These are phyloP conservation scores for Aegilops speltoides DNA, from an alignment of 176 grass and related monocot genomes.

Conservation along the genomic window DNA sequence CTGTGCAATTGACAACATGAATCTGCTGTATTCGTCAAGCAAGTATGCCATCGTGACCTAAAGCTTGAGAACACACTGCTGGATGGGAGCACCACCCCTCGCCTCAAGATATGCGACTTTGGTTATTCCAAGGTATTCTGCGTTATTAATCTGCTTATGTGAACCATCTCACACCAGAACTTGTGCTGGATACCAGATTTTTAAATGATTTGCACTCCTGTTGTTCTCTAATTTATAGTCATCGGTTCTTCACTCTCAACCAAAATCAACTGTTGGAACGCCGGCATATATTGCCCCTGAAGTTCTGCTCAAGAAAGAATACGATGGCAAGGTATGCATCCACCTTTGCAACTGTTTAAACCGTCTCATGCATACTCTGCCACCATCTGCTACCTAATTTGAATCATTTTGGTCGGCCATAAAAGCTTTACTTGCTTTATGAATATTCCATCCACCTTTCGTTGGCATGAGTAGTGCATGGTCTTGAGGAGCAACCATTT, in stretches of 20 bases:
- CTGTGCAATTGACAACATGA: background rate
- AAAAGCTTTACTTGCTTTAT: background rate
- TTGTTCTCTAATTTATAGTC: conserved; percentile 35
- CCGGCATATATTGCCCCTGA: conserved; percentile 82
- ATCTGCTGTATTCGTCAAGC: conserved; percentile 42
- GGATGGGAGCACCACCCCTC: conserved; percentile 63
- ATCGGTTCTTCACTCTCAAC: conserved; percentile 69
- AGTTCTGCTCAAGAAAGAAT: conserved; percentile 57
- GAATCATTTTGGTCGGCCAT: background rate
- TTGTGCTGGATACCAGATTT: background rate
- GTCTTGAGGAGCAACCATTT: conserved; percentile 2
- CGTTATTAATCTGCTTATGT: background rate
- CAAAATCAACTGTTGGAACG: conserved; percentile 76
- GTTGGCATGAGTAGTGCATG: background rate
- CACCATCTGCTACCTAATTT: background rate
- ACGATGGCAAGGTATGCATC: conserved; percentile 69
- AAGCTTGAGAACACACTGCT: conserved; percentile 82
- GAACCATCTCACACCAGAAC: background rate
- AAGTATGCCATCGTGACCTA: conserved; percentile 80
- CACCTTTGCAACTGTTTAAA: background rate
- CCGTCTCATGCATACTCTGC: background rate
- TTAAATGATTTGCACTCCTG: background rate
- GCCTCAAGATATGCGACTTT: conserved; percentile 85
- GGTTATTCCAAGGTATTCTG: conserved; percentile 71
- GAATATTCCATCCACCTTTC: background rate